Conservation (phyloP, 768 basidiomycete genomes). For the Mycena amicta region DNA sequence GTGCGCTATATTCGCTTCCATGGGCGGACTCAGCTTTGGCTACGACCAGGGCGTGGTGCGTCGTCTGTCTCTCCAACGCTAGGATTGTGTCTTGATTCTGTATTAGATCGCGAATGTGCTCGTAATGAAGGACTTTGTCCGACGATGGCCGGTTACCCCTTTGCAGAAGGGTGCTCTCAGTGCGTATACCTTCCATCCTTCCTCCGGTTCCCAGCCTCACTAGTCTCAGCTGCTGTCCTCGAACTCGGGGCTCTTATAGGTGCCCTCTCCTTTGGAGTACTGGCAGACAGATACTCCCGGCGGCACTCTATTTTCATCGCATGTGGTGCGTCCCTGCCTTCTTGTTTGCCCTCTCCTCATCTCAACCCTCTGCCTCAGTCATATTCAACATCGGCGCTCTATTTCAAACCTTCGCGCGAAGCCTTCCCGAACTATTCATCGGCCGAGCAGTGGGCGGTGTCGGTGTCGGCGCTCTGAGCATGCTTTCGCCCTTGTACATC, state of each 20-base stretch:
- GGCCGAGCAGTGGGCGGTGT: slow-evolving; percentile 79
- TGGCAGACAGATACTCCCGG: slow-evolving; percentile 70
- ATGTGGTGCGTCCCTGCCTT: slow-evolving; percentile 54
- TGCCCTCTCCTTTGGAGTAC: slow-evolving; percentile 64
- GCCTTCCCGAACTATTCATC: slow-evolving; percentile 57
- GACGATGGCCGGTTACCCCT: slow-evolving; percentile 69
- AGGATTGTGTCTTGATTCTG: no score
- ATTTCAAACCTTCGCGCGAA: slow-evolving; percentile 65
- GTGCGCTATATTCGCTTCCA: slow-evolving; percentile 74
- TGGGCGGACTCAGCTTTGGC: slow-evolving; percentile 79
- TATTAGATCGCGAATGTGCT: slow-evolving; percentile 80
- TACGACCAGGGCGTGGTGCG: slow-evolving; percentile 79
- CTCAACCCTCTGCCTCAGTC: slow-evolving; percentile 40
- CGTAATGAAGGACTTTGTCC: slow-evolving; percentile 76
- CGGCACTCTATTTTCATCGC: slow-evolving; percentile 67
- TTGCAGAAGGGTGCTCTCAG: slow-evolving; percentile 80
- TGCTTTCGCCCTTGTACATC: slow-evolving; percentile 82
- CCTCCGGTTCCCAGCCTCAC: neutral
- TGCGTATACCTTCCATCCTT: slow-evolving; percentile 35
- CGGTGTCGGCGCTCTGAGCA: slow-evolving; percentile 80
- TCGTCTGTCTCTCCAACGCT: neutral
- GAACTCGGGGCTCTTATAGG: slow-evolving; percentile 83
- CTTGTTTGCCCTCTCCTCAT: neutral
- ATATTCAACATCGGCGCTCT: slow-evolving; percentile 74
- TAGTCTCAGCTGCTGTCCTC: slow-evolving; percentile 63